Evolutionary conservation across 257 asterid species (phyloP), one percentile per base, ranked within the genome.

Genomic region (Forsythia viridissima): DNA sequence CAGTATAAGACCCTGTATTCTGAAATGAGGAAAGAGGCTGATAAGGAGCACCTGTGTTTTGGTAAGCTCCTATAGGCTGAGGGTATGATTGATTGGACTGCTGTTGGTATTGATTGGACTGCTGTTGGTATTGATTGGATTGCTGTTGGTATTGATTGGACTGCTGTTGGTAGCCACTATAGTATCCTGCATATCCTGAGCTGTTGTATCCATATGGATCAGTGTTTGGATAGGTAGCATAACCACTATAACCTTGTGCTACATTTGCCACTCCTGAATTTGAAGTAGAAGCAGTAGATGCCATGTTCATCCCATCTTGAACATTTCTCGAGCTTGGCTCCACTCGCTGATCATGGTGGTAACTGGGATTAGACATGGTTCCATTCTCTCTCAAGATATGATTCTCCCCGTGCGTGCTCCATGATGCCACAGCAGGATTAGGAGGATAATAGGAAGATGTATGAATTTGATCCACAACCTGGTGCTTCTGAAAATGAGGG

Each of bases 11-110:
- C 91, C 97, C 99, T 81, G 99, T 83, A 93, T 94, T 96, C 93
- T 91, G 98, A 94, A 92, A 94, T 96, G 99, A 96, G 87, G 99
- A 92, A 93, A 92, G 86, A 91, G 99, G 95, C 98, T 96, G 98
- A 91, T 96, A 89, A 89, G 98, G 96, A 93, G 96, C 98, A 94
- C 99, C 98, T 93, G 99, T 87, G 89, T 92, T 91, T 91, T 90
- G 98, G 87, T 90, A 94, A 80, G 96, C 95, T 88, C 91, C 96
- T 76, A 87, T 80, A 24, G 91, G 93, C 73, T 88, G 93, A 72
- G 93, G 82, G 80, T 89, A 91, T 69, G 97, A 80, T 84, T 88
- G 97, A 89, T 82, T 89, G 59, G 94, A 55, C 79, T 85, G 96
- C 85, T 89, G 90, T 74, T 84, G 90, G 74, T 80, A 86, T 83